Conservation (phyloP, 164 flowering plant species). For the Berberis thunbergii region DNA sequence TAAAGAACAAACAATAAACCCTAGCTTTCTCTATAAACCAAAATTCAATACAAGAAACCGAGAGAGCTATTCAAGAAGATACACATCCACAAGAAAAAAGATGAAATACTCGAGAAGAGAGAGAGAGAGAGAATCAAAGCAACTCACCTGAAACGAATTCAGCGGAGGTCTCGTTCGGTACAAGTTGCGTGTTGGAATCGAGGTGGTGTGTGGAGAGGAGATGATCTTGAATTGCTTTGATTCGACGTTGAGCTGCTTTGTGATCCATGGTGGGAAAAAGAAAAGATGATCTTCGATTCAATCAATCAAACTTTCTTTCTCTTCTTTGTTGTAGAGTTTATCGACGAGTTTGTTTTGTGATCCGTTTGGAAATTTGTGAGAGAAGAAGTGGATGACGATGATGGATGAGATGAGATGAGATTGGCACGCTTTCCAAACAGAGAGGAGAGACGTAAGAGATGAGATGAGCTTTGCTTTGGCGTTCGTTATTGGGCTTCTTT, state of each 20-base stretch:
- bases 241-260: conserved; percentile 25
- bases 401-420: not conserved
- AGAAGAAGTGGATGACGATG: not conserved
- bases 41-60: too few relatives aligned
- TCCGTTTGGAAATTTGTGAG: not conserved
- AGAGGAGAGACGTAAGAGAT: too few relatives aligned
- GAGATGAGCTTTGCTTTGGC: too few relatives aligned
- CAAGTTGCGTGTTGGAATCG: conserved; percentile 12
- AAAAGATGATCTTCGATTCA: not conserved
- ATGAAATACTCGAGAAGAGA: not conserved
- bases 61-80: too few relatives aligned
- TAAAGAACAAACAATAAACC: not conserved
- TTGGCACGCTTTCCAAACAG: conserved; percentile 10
- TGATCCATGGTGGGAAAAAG: conserved; percentile 22
- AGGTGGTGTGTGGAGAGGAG: conserved; percentile 9
- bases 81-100: not conserved
- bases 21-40: too few relatives aligned
- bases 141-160: conserved; percentile 25
- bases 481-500: too few relatives aligned
- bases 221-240: conserved; percentile 29
- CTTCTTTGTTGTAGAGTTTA: not conserved
- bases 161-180: conserved; percentile 19
- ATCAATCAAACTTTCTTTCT: not conserved
- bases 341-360: not conserved
- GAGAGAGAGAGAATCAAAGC: not conserved